These are phyloP conservation scores for Globisporangium yorkense DNA, from an alignment of 352 stramenopile genomes.

Conservation along the genomic window DNA sequence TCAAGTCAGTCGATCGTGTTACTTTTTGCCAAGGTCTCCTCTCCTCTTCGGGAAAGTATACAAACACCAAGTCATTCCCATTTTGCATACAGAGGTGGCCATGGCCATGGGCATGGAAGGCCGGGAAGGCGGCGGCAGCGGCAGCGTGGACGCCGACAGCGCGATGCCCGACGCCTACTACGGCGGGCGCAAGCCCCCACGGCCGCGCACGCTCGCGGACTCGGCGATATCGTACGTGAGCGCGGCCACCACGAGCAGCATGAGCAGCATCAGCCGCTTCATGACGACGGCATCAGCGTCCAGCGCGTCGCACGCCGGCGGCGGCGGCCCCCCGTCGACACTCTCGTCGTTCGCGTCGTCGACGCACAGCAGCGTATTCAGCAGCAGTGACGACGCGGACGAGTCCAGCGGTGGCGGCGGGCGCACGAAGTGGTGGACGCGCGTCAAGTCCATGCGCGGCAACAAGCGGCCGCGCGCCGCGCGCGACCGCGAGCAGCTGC, in stretches of 20 bases:
- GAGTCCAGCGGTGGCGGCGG: slow-evolving; percentile 12
- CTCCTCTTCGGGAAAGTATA: no score
- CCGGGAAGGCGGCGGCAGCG: no score
- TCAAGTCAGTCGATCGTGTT: background rate
- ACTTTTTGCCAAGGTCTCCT: background rate
- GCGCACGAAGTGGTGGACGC: slow-evolving; percentile 31
- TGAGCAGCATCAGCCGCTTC: slow-evolving; percentile 10
- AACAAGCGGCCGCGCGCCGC: slow-evolving; percentile 15
- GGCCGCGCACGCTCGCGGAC: slow-evolving; percentile 1
- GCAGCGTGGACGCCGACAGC: background rate
- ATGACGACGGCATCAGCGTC: slow-evolving; percentile 4
- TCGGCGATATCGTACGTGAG: slow-evolving; percentile 10
- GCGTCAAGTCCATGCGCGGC: slow-evolving; percentile 21
- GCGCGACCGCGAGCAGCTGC: slow-evolving; percentile 9
- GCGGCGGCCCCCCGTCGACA: slow-evolving; percentile 6
- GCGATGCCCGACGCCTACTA: background rate
- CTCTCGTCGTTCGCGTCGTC: slow-evolving; percentile 15
- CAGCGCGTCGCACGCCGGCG: background rate
- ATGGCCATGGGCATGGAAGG: background rate
- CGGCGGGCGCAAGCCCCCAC: background rate
- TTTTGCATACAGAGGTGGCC: no score
- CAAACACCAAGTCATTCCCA: no score
- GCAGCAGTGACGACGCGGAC: slow-evolving; percentile 5
- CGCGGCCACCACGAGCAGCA: slow-evolving; percentile 1
- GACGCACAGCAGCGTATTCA: slow-evolving; percentile 8